Evolutionary conservation across 768 basidiomycete genomes (phyloP), one percentile per base, ranked within the genome.

Genomic region (Goffeauzyma gilvescens): DNA sequence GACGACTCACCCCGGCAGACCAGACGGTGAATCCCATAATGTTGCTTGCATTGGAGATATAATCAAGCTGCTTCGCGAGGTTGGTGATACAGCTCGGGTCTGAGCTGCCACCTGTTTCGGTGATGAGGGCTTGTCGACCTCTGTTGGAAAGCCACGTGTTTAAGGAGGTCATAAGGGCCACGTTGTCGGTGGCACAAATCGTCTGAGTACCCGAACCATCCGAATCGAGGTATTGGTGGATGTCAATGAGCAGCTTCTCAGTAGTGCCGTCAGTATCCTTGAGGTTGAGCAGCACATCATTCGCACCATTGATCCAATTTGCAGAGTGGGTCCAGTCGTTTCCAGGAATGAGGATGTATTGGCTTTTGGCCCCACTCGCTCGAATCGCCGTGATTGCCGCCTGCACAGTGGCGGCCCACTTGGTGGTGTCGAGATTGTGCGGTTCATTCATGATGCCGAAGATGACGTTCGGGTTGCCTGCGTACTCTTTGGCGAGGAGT

Each of bases 361-460:
- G 75, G 2, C 65, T 59, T 0, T 65, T 71, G 0, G 75, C 76
- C 12, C 78, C 78, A 30, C 65, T 66, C 2, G 66, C 58, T 34
- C 76, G 71, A 48, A 78, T 76, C 4, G 73, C 75, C 17, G 71
- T 74, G 15, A 78, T 74, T 12, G 70, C 72, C n/a, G 69, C 69
- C 58, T 76, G 74, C 22, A 75, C 70, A 1, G 71, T 59, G 12
- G 45, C 55, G 5, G 72, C 74, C 74, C 52, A 57, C n/a, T n/a
- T n/a, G n/a, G n/a, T n/a, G 14, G 39, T 34, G 6, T 20, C 22
- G 38, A 67, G 50, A 46, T 66, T 57, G 48, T 77, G 75, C 4
- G 75, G 75, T 49, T 76, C 75, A 48, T 76, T 76, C 74, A 76
- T 75, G 47, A 68, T 48, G n/a, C 57, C 49, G 33, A 66, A 72